Evolutionary conservation across 2,329 filamentous ascomycete species (phyloP), one percentile per base, ranked within the genome.

Genomic region (Onygenales sp.): DNA sequence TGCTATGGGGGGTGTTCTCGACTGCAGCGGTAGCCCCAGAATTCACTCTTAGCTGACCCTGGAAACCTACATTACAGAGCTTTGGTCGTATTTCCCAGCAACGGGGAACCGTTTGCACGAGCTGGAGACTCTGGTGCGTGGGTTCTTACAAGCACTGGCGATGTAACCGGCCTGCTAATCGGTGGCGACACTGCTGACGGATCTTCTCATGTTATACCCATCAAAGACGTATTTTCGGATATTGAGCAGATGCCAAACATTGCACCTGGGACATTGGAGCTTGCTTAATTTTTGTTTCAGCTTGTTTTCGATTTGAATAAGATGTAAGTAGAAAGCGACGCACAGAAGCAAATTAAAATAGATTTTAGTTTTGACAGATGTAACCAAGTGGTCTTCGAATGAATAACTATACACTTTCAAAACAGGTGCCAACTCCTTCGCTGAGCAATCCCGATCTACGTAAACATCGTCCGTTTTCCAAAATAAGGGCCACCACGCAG

Each of bases 1-100:
- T 50, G 14, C 36, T 53, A 3, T 53, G 52, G 52, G 52, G 52
- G 1, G 2, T 8, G 2, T 53, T 53, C 34, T 31, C 52, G 6
- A 13, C 45, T 5, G 5, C 39, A 21, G 4, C 27, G 9, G 7
- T 31, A 11, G 34, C 17, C 6, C 17, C 33, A 3, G 11, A 37
- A 13, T 7, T 5, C 2, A 42, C 45, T 33, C 46, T 43, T 3
- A 44, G 52, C 5, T 27, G 21, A 27, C 21, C 7, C 51, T 17
- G 37, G 9, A 8, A 8, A 40, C 17, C 21, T 50, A 11, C 37
- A 50, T 17, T 39, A 51, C 39, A 21, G 45, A 17, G 45, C 9
- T 31, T 50, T 10, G 9, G 17, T 39, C 14, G 40, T 53, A 33
- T 27, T 32, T 17, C 36, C 36, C 9, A 39, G 9, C 36, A 39